phyloP scores from a whole-genome alignment of 176 grass and related monocot genomes.

The Aechmea fasciata region DNA sequence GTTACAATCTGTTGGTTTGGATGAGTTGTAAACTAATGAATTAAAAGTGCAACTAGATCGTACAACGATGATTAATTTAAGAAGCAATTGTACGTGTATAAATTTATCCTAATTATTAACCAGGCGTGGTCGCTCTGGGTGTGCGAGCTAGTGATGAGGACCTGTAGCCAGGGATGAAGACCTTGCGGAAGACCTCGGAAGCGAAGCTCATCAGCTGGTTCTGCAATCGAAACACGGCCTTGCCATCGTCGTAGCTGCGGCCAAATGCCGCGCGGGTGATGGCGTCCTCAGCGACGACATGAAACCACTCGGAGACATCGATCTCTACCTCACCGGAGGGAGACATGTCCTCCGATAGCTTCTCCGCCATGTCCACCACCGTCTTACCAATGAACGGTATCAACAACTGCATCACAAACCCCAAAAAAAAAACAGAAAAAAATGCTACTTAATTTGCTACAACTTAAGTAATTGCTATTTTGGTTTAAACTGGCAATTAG shows the following conservation, averaged over 20 bases:
- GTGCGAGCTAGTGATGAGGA: conserved; percentile 6
- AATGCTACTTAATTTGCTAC: too few relatives aligned
- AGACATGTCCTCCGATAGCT: conserved; percentile 47
- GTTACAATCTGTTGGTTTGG: too few relatives aligned
- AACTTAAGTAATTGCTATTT: too few relatives aligned
- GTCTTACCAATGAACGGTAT: conserved; percentile 57
- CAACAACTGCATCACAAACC: conserved; percentile 40
- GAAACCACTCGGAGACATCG: conserved; percentile 80
- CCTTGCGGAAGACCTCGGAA: conserved; percentile 75
- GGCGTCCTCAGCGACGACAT: conserved; percentile 62
- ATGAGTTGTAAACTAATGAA: too few relatives aligned
- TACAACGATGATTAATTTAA: too few relatives aligned
- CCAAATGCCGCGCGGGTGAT: conserved; percentile 62
- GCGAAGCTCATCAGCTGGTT: conserved; percentile 63
- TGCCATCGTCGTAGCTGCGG: conserved; percentile 62
- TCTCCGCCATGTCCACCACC: conserved; percentile 42
- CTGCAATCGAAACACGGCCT: conserved; percentile 61
- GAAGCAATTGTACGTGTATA: too few relatives aligned
- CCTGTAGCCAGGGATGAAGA: conserved; percentile 84
- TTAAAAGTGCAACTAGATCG: too few relatives aligned
- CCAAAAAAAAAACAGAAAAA: not conserved
- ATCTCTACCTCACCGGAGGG: conserved; percentile 65
- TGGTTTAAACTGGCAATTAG: too few relatives aligned
- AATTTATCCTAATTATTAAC: too few relatives aligned
- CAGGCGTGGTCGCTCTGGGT: too few relatives aligned